Percentiles rank a stretch among this genome's conserved stretches.
phyloP scores from a whole-genome alignment of 352 stramenopile genomes.

The Blastocystis sp. region DNA sequence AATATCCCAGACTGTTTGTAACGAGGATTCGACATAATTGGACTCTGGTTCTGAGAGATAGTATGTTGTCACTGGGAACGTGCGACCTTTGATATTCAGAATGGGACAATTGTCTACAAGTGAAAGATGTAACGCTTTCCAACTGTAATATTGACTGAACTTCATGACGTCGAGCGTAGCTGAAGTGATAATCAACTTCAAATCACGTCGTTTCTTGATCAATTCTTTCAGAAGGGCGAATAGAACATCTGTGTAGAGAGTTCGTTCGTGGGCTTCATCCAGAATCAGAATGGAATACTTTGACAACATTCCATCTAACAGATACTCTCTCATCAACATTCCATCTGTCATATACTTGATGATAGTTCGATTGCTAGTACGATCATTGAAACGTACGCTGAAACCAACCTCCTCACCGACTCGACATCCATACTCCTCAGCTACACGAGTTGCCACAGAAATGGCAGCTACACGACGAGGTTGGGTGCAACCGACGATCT shows the following conservation, averaged over 20 bases:
- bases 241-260: slow-evolving; percentile 92
- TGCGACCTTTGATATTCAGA: slow-evolving; percentile 94
- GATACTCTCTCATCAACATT: slow-evolving; percentile 97
- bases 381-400: slow-evolving; percentile 81
- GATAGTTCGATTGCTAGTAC: slow-evolving; percentile 82
- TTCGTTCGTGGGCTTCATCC: slow-evolving; percentile 94
- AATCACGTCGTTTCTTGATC: slow-evolving; percentile 70
- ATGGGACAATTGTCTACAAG: slow-evolving; percentile 80
- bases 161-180: slow-evolving; percentile 76
- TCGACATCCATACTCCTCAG: slow-evolving; percentile 86
- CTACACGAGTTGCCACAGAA: slow-evolving; percentile 90
- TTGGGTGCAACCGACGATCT: slow-evolving; percentile 93
- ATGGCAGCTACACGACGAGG: slow-evolving; percentile 91
- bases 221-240: slow-evolving; percentile 83
- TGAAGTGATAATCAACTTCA: slow-evolving; percentile 81
- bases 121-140: background rate
- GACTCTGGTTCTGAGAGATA: slow-evolving; percentile 95
- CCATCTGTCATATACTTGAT: slow-evolving; percentile 99
- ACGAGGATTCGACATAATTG: slow-evolving; percentile 91
- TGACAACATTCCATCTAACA: slow-evolving; percentile 86
- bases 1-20: slow-evolving; percentile 98
- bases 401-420: slow-evolving; percentile 87
- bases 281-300: slow-evolving; percentile 83
- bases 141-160: slow-evolving; percentile 74
- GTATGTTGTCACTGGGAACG: slow-evolving; percentile 90